Percentiles rank a stretch among this genome's conserved stretches.
phyloP scores from a whole-genome alignment of 345 rosid genomes.

The Arabis hirsuta region DNA sequence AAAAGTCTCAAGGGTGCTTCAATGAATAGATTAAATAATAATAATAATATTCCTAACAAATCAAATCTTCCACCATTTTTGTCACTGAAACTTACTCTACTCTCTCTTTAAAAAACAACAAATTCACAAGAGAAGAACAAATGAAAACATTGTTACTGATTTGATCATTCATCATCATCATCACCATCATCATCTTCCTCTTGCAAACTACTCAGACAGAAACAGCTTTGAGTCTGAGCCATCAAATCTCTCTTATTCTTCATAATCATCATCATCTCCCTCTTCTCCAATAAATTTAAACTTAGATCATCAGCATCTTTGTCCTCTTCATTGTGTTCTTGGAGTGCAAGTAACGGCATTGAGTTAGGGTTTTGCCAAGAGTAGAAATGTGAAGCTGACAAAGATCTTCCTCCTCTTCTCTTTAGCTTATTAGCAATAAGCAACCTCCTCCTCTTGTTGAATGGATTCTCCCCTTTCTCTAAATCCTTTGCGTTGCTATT shows the following conservation, averaged over 20 bases:
- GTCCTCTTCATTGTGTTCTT: constrained; percentile 41
- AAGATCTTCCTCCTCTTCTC: constrained; percentile 43
- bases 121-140: constrained; percentile 32
- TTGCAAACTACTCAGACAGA: constrained; percentile 45
- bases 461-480: constrained; percentile 75
- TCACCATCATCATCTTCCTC: constrained; percentile 36
- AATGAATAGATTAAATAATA: constrained; percentile 15
- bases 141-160: constrained; percentile 14
- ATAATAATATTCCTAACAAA: constrained; percentile 30
- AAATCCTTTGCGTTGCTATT: constrained; percentile 56
- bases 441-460: constrained; percentile 74
- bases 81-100: constrained; percentile 32
- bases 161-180: constrained; percentile 26
- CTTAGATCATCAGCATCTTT: constrained; percentile 14
- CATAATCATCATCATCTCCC: constrained; percentile 22
- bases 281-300: constrained; percentile 3
- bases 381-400: constrained; percentile 50
- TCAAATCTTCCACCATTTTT: constrained; percentile 41
- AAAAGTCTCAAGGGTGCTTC: constrained; percentile 19
- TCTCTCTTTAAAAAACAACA: not conserved
- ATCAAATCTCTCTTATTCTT: constrained; percentile 35
- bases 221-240: constrained; percentile 45
- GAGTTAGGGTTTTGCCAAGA: constrained; percentile 68
- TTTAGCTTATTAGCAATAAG: constrained; percentile 60
- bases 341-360: constrained; percentile 65